These are phyloP conservation scores for Omphalotus olearius DNA, from an alignment of 1,284 basidiomycete species.

Conservation along the genomic window DNA sequence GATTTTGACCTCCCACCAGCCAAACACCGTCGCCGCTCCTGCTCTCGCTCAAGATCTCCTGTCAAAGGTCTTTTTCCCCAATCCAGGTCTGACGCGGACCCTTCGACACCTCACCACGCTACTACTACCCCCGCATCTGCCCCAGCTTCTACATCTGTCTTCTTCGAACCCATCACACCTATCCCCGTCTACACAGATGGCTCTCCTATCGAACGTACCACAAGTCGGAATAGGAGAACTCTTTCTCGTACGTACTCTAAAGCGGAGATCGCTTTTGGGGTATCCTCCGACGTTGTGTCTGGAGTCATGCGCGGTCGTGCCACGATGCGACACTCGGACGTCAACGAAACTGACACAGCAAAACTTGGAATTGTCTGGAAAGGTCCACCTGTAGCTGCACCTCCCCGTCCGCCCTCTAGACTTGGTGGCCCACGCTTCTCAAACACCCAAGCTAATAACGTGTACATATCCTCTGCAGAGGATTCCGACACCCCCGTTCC, in stretches of 20 bases:
- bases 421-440: too few relatives aligned
- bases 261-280: conserved; percentile 5
- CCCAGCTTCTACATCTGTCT: too few relatives aligned
- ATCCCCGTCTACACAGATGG: conserved; percentile 1
- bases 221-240: not conserved
- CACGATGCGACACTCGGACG: not conserved
- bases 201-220: conserved; percentile 4
- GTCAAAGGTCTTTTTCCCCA: conserved; percentile 24
- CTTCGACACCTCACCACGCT: too few relatives aligned
- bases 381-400: too few relatives aligned
- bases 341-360: too few relatives aligned
- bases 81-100: too few relatives aligned
- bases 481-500: not conserved
- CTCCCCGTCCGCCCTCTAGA: too few relatives aligned
- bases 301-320: conserved; percentile 7
- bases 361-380: too few relatives aligned
- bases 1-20: conserved; percentile 1
- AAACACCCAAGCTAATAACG: too few relatives aligned
- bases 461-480: too few relatives aligned
- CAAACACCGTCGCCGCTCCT: conserved; percentile 7
- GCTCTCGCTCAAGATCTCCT: conserved; percentile 23
- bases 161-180: not conserved
- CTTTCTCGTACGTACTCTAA: conserved; percentile 3
- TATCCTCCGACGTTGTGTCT: conserved; percentile 1
- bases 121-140: too few relatives aligned